Percentiles rank a stretch among this genome's conserved stretches.
These are phyloP conservation scores for Rhizopus arrhizus DNA, from an alignment of 371 early-diverging fungal species.

Conservation along the genomic window DNA sequence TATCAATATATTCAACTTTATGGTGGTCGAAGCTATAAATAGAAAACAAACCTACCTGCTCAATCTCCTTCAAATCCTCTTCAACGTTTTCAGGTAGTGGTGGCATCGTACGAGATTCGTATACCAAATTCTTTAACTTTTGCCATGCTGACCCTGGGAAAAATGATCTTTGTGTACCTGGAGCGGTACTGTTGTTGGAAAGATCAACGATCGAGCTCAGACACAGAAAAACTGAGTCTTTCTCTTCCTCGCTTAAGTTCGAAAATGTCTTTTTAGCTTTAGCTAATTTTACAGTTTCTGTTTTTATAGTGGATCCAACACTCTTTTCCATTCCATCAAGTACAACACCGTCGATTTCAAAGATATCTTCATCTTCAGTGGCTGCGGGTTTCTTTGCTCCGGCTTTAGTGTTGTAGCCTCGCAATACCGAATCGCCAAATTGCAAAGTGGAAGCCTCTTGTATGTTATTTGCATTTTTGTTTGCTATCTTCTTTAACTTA, in stretches of 20 bases:
- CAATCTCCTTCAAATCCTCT: constrained; percentile 3
- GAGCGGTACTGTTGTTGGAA: constrained; percentile 1
- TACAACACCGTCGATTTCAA: background rate
- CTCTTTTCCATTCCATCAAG: constrained; percentile 5
- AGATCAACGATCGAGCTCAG: constrained; percentile 4
- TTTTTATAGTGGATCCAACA: constrained; percentile 2
- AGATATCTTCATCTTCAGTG: background rate
- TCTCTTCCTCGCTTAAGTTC: constrained; percentile 1
- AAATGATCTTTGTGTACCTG: constrained; percentile 2
- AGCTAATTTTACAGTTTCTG: constrained; percentile 1
- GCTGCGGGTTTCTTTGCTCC: background rate
- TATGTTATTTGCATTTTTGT: background rate
- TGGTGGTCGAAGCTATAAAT: background rate
- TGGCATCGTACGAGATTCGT: constrained; percentile 2
- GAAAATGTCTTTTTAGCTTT: background rate
- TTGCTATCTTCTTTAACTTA: background rate
- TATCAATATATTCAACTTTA: constrained; percentile 10
- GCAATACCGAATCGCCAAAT: background rate
- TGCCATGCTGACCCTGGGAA: constrained; percentile 2
- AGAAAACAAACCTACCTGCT: background rate
- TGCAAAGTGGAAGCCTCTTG: background rate
- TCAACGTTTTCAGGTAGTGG: constrained; percentile 6
- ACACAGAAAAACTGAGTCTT: background rate
- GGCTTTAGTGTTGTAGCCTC: background rate
- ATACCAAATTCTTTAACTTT: constrained; percentile 1